Evolutionary conservation across 1,139 yeast species (phyloP).

Genomic region (Hanseniaspora uvarum): DNA sequence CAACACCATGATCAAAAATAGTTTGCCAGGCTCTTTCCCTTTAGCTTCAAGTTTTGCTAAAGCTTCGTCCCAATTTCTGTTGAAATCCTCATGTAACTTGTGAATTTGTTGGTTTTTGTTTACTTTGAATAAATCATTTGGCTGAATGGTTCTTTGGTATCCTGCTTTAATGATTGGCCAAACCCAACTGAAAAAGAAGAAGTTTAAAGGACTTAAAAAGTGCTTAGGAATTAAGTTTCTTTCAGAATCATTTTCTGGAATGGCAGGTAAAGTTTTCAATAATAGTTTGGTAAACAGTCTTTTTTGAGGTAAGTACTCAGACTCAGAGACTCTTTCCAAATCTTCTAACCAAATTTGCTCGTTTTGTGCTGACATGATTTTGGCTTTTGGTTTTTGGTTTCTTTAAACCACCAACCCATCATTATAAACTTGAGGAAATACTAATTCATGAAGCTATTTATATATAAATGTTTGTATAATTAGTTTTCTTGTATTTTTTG

Average conservation of each 20-base stretch:
- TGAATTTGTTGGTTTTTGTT: background rate
- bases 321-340: conserved; percentile 29
- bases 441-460: too few relatives aligned
- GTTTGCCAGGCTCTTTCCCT: background rate
- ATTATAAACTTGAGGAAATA: too few relatives aligned
- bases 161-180: conserved; percentile 39
- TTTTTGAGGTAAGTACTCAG: conserved; percentile 32
- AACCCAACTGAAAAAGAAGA: conserved; percentile 48
- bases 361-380: conserved; percentile 6
- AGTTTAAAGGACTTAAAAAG: background rate
- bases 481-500: too few relatives aligned
- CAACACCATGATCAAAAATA: background rate
- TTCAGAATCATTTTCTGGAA: conserved; percentile 32
- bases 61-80: conserved; percentile 3
- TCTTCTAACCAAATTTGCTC: conserved; percentile 20
- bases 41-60: background rate
- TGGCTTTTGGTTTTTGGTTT: too few relatives aligned
- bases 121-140: conserved; percentile 37
- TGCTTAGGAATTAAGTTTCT: conserved; percentile 37
- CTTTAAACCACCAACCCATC: too few relatives aligned
- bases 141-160: conserved; percentile 45
- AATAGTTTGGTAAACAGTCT: conserved; percentile 36
- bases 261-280: conserved; percentile 27
- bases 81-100: conserved; percentile 1
- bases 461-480: too few relatives aligned